phyloP scores from a whole-genome alignment of 257 asterid genomes.

The Solanum sejunctum region DNA sequence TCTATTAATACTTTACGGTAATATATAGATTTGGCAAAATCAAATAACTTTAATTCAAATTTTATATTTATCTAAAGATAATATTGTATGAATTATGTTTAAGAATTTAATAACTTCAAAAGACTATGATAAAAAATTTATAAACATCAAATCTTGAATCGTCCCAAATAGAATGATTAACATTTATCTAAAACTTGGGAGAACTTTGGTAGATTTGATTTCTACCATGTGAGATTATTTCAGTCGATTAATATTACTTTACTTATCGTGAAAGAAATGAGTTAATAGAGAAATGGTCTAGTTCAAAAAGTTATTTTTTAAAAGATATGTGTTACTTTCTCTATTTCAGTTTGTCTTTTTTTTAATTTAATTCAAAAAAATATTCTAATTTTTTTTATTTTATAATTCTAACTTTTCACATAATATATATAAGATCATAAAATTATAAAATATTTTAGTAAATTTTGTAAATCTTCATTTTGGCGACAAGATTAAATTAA shows the following conservation, averaged over 20 bases:
- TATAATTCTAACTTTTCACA: no score
- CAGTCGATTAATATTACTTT: not conserved
- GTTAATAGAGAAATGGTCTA: not conserved
- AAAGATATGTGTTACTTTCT: not conserved
- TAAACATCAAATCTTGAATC: not conserved
- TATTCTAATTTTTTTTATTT: no score
- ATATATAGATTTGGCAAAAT: not conserved
- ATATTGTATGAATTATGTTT: no score
- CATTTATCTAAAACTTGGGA: not conserved
- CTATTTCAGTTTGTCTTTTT: no score
- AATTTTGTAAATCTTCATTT: no score
- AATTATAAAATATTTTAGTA: no score
- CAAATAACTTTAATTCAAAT: not conserved
- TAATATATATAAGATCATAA: no score
- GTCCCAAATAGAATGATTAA: rapidly evolving
- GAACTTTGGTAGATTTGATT: not conserved
- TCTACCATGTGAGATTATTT: not conserved
- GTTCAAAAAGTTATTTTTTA: not conserved
- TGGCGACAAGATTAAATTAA: no score
- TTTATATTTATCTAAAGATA: not conserved
- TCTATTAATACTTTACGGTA: no score
- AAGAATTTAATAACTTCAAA: not conserved
- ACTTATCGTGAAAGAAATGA: not conserved
- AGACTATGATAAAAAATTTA: not conserved
- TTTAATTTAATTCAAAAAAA: no score